These are phyloP conservation scores for Geosiphon pyriformis DNA, from an alignment of 192 early-diverging fungal genomes.

Conservation along the genomic window DNA sequence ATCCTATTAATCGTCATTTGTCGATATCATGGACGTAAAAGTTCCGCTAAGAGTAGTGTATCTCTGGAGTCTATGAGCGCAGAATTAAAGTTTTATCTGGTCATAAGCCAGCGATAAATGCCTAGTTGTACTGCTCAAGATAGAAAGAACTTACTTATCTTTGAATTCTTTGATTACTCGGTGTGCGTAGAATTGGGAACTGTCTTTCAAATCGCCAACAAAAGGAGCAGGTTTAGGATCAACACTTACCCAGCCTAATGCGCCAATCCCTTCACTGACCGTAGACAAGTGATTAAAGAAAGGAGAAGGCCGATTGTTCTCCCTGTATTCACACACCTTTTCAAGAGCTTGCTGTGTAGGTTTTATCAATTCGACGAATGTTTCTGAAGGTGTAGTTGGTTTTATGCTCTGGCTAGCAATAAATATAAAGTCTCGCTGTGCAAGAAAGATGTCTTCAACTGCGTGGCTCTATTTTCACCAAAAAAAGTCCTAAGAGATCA, in stretches of 20 bases:
- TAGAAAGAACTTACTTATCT: slow-evolving; percentile 61
- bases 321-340: slow-evolving; percentile 61
- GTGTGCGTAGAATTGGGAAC: slow-evolving; percentile 89
- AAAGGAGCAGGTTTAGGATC: slow-evolving; percentile 84
- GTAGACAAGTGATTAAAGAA: slow-evolving; percentile 76
- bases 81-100: no score
- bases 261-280: slow-evolving; percentile 84
- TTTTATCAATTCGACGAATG: slow-evolving; percentile 58
- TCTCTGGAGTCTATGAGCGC: no score
- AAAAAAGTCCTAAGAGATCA: background rate
- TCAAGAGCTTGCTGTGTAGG: slow-evolving; percentile 66
- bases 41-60: no score
- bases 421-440: slow-evolving; percentile 71
- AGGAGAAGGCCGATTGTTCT: slow-evolving; percentile 71
- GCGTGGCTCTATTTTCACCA: slow-evolving; percentile 41
- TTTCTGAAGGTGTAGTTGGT: slow-evolving; percentile 53
- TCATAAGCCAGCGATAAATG: no score
- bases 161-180: slow-evolving; percentile 85
- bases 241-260: slow-evolving; percentile 88
- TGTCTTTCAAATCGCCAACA: slow-evolving; percentile 83
- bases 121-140: no score
- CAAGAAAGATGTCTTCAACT: slow-evolving; percentile 55
- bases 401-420: slow-evolving; percentile 72
- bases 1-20: background rate
- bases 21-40: no score